Evolutionary conservation across 352 stramenopile genomes (phyloP), one percentile per base, ranked within the genome.

Genomic region (Pythium folliculosum): DNA sequence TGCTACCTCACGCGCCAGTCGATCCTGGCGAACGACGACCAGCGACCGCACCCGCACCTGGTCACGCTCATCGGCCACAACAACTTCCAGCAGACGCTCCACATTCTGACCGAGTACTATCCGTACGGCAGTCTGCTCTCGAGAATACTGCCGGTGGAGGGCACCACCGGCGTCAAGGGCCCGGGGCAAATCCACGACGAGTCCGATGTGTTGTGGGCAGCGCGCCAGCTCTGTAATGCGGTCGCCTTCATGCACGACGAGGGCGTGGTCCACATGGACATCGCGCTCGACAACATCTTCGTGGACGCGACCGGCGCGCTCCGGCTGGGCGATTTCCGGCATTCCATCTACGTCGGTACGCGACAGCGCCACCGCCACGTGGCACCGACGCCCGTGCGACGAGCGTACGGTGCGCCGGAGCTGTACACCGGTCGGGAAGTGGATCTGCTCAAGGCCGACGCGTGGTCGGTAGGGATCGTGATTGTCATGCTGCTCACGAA

Each of bases 401-500:
- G 22, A 14, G 55, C 38, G 22, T 76, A 73, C 27, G 63, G 43
- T 7, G 65, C 65, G 3, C 70, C 70, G 13, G 70, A 76, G 45
- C 53, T 73, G 2, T 62, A 63, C 19, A 37, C 59, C 8, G 70
- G 60, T 17, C 56, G 55, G 32, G 55, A 70, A 40, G 53, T 73
- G n/a, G 68, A 76, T 53, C 47, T 72, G 10, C 9, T 67, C 16
- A 76, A 73, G 64, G 57, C 65, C 14, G 72, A 78, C 17, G 65
- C 70, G n/a, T 78, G 72, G 68, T 78, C 72, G 2, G 21, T 76
- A 1, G 72, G 72, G 3, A 61, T 78, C 44, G 62, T 76, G 9
- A 57, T 78, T 14, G 45, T 67, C 17, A 76, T 68, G 65, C 22
- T 76, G 23, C 35, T 73, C 4, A 73, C 70, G 5, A 62, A 53